Conservation (phyloP, 2,329 filamentous ascomycete genomes). For the Blastomyces gilchristii region DNA sequence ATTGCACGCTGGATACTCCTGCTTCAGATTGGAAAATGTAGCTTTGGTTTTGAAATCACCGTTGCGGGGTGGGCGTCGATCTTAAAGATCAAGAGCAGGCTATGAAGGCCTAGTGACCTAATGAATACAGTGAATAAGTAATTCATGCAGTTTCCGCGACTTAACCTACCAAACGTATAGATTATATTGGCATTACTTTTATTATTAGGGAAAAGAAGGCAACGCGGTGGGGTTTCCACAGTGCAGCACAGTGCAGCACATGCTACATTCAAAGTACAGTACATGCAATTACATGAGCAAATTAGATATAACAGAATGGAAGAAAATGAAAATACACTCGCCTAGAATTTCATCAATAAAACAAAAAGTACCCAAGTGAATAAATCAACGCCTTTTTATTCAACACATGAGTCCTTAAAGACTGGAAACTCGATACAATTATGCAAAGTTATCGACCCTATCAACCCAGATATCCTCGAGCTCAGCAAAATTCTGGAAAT, state of each 20-base stretch:
- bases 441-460: constrained; percentile 85
- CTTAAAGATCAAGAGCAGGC: too few relatives aligned
- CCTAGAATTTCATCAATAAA: constrained; percentile 10
- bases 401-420: neutral
- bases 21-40: neutral
- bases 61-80: too few relatives aligned
- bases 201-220: neutral
- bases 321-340: constrained; percentile 8
- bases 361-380: constrained; percentile 10
- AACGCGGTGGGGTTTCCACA: neutral
- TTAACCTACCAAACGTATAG: neutral
- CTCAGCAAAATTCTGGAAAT: constrained; percentile 97
- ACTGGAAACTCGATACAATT: constrained; percentile 23
- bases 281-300: neutral
- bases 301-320: neutral
- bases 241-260: neutral
- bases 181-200: neutral
- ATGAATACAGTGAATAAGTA: neutral
- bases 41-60: too few relatives aligned
- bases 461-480: constrained; percentile 96
- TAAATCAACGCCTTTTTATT: constrained; percentile 17
- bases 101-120: neutral
- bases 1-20: neutral
- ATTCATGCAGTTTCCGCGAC: neutral
- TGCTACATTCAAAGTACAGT: neutral